Evolutionary conservation across 495 filamentous ascomycete genomes (phyloP), one percentile per base, ranked within the genome.

Genomic region (Glarea lozoyensis): DNA sequence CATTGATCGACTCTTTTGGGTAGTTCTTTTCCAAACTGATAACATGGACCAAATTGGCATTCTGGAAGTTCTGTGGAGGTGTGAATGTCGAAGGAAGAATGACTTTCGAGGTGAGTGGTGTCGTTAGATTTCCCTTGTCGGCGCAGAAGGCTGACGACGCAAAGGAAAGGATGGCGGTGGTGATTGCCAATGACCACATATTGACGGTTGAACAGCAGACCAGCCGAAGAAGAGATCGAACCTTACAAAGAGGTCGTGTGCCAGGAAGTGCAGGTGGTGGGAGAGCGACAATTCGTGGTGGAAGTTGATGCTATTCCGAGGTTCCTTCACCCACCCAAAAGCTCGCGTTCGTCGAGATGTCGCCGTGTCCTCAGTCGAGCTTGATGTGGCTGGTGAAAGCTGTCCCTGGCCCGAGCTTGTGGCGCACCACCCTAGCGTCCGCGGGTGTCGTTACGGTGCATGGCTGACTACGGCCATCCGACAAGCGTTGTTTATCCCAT

Each of bases 1-100:
- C 84, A 67, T 97, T 96, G 72, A 95, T 77, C 10, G 76, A 83
- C 59, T 97, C 88, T 53, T 86, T 82, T 16, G 78, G 78, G 55
- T 90, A 97, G 46, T 78, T 81, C 66, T 95, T 96, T 57, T 96
- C 90, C 42, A 96, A 62, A 55, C 94, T 95, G 53, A 88, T 81
- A 42, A 84, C 81, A 46, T 94, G 85, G 41, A 97, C 79, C 18
- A 96, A 60, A 62, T 97, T 97, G 51, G 74, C 71, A 62, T 97
- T 94, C 62, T 87, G 85, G 65, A 93, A 98, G 33, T 86, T 83
- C 58, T 84, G 84, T 11, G 88, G 79, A 27, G 90, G 89, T 63
- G 76, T 88, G 71, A 95, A 95, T 37, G 73, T 76, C 54, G 69
- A 59, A 20, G 82, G 75, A 13, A 88, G 75, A 40, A 59, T 58